A percentile compares a stretch with the other conserved stretches of the same genome.
Evolutionary conservation across 208 protist species (phyloP).

Genomic region (Leishmania aethiopica): DNA sequence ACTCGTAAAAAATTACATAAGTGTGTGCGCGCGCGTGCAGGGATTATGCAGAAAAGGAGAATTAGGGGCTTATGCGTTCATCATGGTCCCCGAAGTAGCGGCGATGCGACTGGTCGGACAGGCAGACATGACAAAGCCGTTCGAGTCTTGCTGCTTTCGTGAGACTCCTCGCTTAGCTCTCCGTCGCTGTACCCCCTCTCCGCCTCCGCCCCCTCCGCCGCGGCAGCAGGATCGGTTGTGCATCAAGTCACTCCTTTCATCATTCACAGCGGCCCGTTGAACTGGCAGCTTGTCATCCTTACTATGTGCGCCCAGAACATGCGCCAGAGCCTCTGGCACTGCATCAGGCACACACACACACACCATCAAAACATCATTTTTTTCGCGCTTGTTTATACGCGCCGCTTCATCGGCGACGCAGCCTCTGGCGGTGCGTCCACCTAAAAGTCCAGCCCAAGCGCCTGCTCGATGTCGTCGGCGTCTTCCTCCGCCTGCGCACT

Average conservation of each 20-base stretch:
- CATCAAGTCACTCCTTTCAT: not conserved
- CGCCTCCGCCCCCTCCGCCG: not conserved
- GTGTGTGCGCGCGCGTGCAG: not conserved
- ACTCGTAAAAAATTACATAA: not conserved
- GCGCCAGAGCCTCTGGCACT: not conserved
- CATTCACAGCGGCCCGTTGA: not conserved
- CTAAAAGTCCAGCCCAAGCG: slow-evolving; percentile 80
- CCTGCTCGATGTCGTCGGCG: slow-evolving; percentile 70
- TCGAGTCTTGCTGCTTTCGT: not conserved
- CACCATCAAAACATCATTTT: not conserved
- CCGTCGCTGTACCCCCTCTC: not conserved
- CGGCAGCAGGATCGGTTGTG: not conserved
- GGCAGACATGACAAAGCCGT: not conserved
- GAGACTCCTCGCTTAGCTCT: not conserved
- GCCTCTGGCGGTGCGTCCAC: not conserved
- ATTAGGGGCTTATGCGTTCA: not conserved
- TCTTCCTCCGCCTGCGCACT: slow-evolving; percentile 20
- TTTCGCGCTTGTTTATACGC: not conserved
- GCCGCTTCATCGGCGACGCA: not conserved
- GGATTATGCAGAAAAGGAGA: not conserved
- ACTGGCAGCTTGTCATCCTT: not conserved
- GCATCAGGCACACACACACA: not conserved
- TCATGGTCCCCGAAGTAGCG: not conserved
- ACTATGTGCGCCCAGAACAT: not conserved
- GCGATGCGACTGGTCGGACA: not conserved